Base-by-base conservation (phyloP, 2,329 filamentous ascomycete species). In the Esteya vermicola region DNA sequence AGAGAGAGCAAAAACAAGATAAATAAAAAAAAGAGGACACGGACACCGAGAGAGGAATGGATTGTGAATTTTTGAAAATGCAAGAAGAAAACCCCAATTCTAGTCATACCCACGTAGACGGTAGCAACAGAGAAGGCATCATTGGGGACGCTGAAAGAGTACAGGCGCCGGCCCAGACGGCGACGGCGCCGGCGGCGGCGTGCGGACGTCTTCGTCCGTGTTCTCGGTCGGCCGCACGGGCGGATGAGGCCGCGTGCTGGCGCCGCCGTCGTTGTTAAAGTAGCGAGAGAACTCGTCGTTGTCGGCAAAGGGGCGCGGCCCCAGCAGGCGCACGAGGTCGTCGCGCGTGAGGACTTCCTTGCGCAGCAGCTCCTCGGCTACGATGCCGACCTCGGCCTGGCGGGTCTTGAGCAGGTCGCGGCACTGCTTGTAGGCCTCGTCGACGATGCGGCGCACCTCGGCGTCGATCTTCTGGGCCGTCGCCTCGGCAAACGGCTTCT, bases 401-500 rank as follows among this genome's bases (percentile, higher is more conserved):
- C 85, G 93, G 62, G 81, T 80, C 3, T 71, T 72, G 38, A 98
- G 68, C 21, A 98, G 73, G 34, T 84, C 75, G 54, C 75, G 78
- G 68, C 91, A 98, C 61, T 91, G 81, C 59, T 82, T 75, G 68
- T 98, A 94, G 2, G 91, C 91, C 56, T 91, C 77, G 47, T 93
- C 85, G 40, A 98, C 78, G 51, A 98, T 93, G 40, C 85, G 75
- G 49, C 85, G 79, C 46, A 98, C 89, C 63, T 98, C 91, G 32
- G 70, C 63, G 56, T 98, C 91, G 57, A 98, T 98, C 49, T 80
- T 80, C 57, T 86, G 83, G 16, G 88, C 91, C 3, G 91, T 98
- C 39, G 85, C 71, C 65, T 98, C 91, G 19, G 85, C 89, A 63
- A 96, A 98, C 0, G 91, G 91, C 67, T 98, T 98, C 57, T 88